Conservation (phyloP, 345 rosid genomes). For the Eucalyptus curtisii region DNA sequence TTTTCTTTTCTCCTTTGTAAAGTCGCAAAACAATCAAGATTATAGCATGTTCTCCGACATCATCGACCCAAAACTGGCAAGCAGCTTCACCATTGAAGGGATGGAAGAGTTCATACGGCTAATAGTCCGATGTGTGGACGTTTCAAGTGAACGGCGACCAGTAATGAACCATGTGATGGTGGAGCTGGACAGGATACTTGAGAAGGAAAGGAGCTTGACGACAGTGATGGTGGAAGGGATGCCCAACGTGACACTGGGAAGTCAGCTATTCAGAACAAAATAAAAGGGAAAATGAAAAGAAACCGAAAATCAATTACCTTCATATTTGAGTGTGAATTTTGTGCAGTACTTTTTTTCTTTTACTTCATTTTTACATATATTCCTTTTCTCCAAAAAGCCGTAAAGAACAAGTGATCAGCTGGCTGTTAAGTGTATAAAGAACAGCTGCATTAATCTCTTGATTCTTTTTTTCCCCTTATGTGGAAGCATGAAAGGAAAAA, state of each 20-base stretch:
- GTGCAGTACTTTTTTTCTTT: conserved; percentile 5
- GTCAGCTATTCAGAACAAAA: conserved; percentile 60
- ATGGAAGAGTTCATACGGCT: conserved; percentile 63
- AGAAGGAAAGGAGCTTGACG: conserved; percentile 75
- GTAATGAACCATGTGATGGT: conserved; percentile 53
- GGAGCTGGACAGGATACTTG: conserved; percentile 69
- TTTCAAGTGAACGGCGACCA: conserved; percentile 78
- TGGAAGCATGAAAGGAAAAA: background rate
- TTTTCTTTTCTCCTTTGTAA: background rate
- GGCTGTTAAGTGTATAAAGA: conserved; percentile 76
- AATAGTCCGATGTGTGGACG: conserved; percentile 42
- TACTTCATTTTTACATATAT: background rate
- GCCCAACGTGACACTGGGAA: conserved; percentile 74
- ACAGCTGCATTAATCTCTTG: conserved; percentile 31
- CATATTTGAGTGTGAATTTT: conserved; percentile 19
- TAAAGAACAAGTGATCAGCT: conserved; percentile 38
- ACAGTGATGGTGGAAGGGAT: conserved; percentile 83
- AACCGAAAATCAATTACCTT: background rate
- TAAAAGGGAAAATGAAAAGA: conserved; percentile 11
- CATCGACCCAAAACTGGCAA: conserved; percentile 58
- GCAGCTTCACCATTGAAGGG: conserved; percentile 67
- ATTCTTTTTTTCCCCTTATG: conserved; percentile 11
- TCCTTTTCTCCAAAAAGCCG: background rate
- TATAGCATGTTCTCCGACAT: conserved; percentile 31
- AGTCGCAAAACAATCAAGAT: conserved; percentile 56